Evolutionary conservation across 805 yeast species (phyloP).

Genomic region (Saturnispora halmiae): DNA sequence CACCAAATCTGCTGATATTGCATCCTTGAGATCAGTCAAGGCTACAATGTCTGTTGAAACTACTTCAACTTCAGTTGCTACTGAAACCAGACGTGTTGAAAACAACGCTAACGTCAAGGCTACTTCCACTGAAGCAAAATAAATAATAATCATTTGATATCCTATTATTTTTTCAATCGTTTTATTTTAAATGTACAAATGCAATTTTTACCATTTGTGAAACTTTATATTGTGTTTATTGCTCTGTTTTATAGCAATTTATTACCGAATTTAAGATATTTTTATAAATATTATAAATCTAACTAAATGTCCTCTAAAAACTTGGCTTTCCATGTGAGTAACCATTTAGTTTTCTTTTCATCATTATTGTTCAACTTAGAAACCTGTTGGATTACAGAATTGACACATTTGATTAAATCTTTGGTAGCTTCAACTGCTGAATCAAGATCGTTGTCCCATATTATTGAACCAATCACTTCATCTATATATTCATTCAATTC

Average conservation of each 20-base stretch:
- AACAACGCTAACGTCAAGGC: conserved; percentile 7
- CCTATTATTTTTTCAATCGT: conserved; percentile 4
- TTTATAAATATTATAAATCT: neutral
- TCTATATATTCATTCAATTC: conserved; percentile 42
- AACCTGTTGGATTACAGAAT: conserved; percentile 31
- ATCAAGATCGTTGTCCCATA: conserved; percentile 35
- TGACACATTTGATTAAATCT: conserved; percentile 18
- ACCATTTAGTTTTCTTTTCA: conserved; percentile 50
- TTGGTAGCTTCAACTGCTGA: conserved; percentile 22
- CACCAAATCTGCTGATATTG: conserved; percentile 6
- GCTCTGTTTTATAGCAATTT: too few relatives aligned
- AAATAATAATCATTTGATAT: conserved; percentile 4
- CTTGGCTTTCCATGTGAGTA: conserved; percentile 43
- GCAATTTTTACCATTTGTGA: neutral
- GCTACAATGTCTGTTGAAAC: conserved; percentile 7
- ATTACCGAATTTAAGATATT: neutral
- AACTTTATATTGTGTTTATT: neutral
- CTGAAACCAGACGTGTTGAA: conserved; percentile 5
- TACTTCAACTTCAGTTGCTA: conserved; percentile 8
- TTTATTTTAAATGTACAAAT: neutral
- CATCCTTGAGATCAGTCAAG: conserved; percentile 4
- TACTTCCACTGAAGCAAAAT: neutral
- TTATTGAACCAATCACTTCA: conserved; percentile 47
- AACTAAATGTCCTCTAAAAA: conserved; percentile 24
- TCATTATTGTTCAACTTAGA: conserved; percentile 40